Base-by-base conservation (phyloP, 805 yeast species). In the Lipomyces oligophaga region DNA sequence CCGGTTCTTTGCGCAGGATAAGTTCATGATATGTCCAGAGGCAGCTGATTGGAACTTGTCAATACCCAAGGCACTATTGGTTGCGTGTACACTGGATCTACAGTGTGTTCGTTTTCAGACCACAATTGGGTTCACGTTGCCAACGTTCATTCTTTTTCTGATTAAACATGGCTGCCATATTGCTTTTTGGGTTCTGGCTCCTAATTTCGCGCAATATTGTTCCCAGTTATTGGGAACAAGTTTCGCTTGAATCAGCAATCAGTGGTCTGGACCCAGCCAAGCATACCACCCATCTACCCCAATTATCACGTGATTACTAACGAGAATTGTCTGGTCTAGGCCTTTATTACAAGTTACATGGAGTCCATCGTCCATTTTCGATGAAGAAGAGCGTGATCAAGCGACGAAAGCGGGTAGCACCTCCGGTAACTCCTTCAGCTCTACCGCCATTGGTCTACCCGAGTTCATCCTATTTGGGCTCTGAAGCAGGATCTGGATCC, bases 311-410 rank as follows among this genome's bases (percentile, higher is more conserved):
- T 10, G 11, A 26, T 26, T 27, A 33, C 43, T 38, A 36, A 39
- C 43, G 22, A 22, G n/a, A 24, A 32, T 35, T 43, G 51, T n/a
- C n/a, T n/a, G n/a, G n/a, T n/a, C 47, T 42, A 53, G 58, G 74
- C 11, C 67, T 86, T 25, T 86, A 85, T 63, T 81, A 78, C 64
- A 70, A 80, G 47, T 72, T 86, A 34, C 94, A 85, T 60, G 89
- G 90, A 0, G 70, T 71, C 32, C 88, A 83, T 58, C 71, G 95
- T 40, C 95, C 95, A 1, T 80, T 79, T 15, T 78, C 78, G 47
- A 75, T 85, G 83, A 83, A 83, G 58, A 75, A 81, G 57, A 72
- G 74, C 45, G 79, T 85, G 34, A 85, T 85, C 53, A 84, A 83
- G 63, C 74, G 95, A 58, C 71, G 95, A 46, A 81, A 79, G 54